Conservation (phyloP, 345 rosid species). For the Rhodomyrtus tomentosa region DNA sequence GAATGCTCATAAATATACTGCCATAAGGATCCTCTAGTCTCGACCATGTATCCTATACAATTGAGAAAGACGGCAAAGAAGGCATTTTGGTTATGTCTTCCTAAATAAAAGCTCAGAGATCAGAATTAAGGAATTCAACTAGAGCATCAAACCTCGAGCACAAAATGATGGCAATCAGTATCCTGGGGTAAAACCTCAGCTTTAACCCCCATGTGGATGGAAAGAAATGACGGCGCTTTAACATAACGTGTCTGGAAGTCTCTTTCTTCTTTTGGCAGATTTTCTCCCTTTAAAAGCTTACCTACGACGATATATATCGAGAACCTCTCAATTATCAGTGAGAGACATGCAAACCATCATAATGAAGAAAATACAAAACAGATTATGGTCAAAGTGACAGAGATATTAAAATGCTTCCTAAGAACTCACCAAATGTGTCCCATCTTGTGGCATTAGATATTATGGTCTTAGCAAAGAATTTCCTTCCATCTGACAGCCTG, state of each 20-base stretch:
- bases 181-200: conserved; percentile 74
- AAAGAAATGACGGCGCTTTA: conserved; percentile 96
- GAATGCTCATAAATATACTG: conserved; percentile 93
- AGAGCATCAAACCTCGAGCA: conserved; percentile 55
- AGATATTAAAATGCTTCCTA: not conserved
- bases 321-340: not conserved
- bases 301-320: conserved; percentile 24
- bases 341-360: not conserved
- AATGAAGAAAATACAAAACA: not conserved
- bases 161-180: conserved; percentile 92
- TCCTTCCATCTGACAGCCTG: conserved; percentile 77
- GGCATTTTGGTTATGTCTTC: not conserved
- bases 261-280: conserved; percentile 83
- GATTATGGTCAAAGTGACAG: not conserved
- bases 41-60: conserved; percentile 54
- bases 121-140: not conserved
- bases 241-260: conserved; percentile 78
- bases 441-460: conserved; percentile 98
- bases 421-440: conserved; percentile 89
- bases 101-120: not conserved
- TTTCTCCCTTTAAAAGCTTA: conserved; percentile 74
- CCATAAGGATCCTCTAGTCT: conserved; percentile 79
- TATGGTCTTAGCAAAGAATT: conserved; percentile 57
- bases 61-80: not conserved
- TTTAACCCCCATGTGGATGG: conserved; percentile 93